phyloP scores from a whole-genome alignment of 768 basidiomycete genomes.

The Vararia minispora region DNA sequence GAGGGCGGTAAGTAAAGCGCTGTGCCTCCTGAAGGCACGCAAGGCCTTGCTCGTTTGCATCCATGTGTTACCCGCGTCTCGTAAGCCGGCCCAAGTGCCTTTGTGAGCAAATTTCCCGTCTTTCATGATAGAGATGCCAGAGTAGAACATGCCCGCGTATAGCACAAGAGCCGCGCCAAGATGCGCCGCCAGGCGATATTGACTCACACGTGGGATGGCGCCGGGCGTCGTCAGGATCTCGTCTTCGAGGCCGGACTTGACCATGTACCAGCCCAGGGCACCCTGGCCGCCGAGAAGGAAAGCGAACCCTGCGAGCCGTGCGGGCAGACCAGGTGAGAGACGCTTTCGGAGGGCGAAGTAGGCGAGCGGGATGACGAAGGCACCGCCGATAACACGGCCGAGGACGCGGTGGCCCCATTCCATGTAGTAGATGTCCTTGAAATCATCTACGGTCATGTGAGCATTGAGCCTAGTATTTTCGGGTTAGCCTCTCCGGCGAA shows the following conservation, averaged over 20 bases:
- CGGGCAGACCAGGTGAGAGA: conserved; percentile 51
- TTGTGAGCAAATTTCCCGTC: conserved; percentile 66
- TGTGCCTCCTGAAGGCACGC: conserved; percentile 43
- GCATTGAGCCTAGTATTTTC: conserved; percentile 82
- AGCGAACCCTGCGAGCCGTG: conserved; percentile 62
- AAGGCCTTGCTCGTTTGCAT: conserved; percentile 40
- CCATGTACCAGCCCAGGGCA: conserved; percentile 98
- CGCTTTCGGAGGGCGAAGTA: conserved; percentile 70
- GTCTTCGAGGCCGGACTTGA: conserved; percentile 88
- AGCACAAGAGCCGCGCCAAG: conserved; percentile 83
- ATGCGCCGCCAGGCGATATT: conserved; percentile 93
- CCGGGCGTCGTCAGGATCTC: conserved; percentile 69
- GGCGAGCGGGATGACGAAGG: conserved; percentile 73
- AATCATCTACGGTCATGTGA: conserved; percentile 76
- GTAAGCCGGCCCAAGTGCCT: conserved; percentile 47
- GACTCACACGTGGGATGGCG: conserved; percentile 88
- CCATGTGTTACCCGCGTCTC: conserved; percentile 27
- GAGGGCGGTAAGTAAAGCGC: conserved; percentile 57
- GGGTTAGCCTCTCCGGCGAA: too few relatives aligned
- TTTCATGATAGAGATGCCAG: conserved; percentile 61
- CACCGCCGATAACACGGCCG: conserved; percentile 75
- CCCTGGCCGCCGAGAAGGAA: conserved; percentile 86
- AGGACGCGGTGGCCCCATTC: conserved; percentile 95
- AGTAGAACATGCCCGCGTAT: conserved; percentile 88
- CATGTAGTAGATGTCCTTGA: conserved; percentile 96